phyloP scores from a whole-genome alignment of 139 green algal genomes.

The Tetradesmus obliquus region DNA sequence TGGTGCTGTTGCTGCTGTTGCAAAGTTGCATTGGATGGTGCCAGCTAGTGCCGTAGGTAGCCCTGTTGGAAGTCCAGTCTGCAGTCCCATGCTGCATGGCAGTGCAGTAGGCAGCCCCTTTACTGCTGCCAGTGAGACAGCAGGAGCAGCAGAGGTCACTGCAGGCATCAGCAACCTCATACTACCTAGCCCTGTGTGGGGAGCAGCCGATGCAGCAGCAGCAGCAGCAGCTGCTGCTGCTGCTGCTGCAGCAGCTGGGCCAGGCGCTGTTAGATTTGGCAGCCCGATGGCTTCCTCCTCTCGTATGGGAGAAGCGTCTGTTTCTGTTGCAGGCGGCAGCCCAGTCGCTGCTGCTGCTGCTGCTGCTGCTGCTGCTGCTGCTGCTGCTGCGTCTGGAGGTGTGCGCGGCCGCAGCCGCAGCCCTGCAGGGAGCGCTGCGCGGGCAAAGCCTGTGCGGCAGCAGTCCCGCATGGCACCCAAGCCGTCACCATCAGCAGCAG shows the following conservation, averaged over 20 bases:
- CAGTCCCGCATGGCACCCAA: slow-evolving; percentile 23
- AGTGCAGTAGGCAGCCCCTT: slow-evolving; percentile 26
- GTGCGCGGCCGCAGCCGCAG: neutral
- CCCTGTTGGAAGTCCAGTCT: slow-evolving; percentile 6
- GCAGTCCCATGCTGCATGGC: slow-evolving; percentile 9
- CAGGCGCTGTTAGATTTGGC: neutral
- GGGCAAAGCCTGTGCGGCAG: neutral
- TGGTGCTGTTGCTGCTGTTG: neutral
- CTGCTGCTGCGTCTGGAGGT: neutral
- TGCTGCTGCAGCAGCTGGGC: neutral
- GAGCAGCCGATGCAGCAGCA: neutral
- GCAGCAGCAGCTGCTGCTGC: neutral
- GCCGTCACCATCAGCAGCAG: neutral
- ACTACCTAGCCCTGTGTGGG: neutral
- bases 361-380: neutral
- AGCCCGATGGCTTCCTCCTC: neutral
- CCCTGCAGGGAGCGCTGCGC: neutral
- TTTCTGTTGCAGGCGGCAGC: neutral
- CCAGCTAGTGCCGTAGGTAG: slow-evolving; percentile 19
- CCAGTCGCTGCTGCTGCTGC: neutral
- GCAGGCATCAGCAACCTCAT: slow-evolving; percentile 5
- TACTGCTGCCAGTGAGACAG: neutral
- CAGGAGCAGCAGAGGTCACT: neutral
- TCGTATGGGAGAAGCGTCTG: neutral
- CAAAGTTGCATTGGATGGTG: slow-evolving; percentile 30